Evolutionary conservation across 2,329 filamentous ascomycete species (phyloP).

Genomic region (Pyricularia sp.): DNA sequence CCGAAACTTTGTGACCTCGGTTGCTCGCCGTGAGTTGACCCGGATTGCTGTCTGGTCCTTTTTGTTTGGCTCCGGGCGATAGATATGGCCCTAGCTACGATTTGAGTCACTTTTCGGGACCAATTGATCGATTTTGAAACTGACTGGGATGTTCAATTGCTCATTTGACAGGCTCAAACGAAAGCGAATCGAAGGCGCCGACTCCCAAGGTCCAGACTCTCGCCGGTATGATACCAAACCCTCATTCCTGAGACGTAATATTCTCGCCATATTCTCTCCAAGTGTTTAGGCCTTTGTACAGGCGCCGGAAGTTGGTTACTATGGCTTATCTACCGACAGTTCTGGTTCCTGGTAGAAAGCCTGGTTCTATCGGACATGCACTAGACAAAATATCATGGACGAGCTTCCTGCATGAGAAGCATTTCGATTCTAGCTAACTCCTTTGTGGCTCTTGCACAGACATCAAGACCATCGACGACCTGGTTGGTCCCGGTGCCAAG

Average conservation of each 20-base stretch:
- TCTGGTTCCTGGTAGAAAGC: not conserved
- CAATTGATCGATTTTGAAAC: not conserved
- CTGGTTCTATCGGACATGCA: not conserved
- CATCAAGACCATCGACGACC: conserved; percentile 68
- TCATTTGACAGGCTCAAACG: not conserved
- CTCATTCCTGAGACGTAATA: not conserved
- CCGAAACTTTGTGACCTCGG: conserved; percentile 47
- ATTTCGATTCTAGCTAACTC: conserved; percentile 6
- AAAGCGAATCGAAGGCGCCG: not conserved
- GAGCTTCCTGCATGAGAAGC: not conserved
- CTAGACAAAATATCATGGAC: not conserved
- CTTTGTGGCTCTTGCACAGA: conserved; percentile 41
- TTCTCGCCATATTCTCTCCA: not conserved
- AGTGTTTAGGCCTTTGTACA: too few relatives aligned
- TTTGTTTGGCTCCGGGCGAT: not conserved
- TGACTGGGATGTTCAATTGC: not conserved
- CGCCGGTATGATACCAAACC: not conserved
- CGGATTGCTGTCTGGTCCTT: not conserved
- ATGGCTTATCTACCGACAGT: not conserved
- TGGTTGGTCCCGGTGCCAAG: conserved; percentile 69
- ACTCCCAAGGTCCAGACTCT: conserved; percentile 3
- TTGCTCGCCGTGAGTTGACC: conserved; percentile 43
- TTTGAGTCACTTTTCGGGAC: not conserved
- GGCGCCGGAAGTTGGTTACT: too few relatives aligned
- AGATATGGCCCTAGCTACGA: not conserved